These are phyloP conservation scores for Talaromyces sp. DNA, from an alignment of 2,329 filamentous ascomycete species.

Conservation along the genomic window DNA sequence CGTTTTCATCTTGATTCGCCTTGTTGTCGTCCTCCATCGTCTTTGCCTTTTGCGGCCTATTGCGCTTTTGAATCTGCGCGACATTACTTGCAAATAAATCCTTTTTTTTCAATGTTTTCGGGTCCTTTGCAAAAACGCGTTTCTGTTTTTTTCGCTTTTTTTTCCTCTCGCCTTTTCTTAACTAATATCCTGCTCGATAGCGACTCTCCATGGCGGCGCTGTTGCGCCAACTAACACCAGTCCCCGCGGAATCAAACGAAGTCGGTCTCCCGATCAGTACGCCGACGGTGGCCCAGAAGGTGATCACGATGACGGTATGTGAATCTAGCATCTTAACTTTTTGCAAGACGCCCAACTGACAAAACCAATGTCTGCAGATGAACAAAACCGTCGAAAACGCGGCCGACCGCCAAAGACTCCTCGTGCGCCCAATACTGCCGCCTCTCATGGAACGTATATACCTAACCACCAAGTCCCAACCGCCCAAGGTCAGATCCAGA, in stretches of 20 bases:
- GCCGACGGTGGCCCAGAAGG: constrained; percentile 53
- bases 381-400: constrained; percentile 45
- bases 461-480: constrained; percentile 24
- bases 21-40: not conserved
- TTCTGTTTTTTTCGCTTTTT: not conserved
- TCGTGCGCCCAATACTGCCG: constrained; percentile 30
- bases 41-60: not conserved
- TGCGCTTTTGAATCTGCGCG: not conserved
- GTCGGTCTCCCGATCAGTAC: constrained; percentile 68
- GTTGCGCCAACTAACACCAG: constrained; percentile 50
- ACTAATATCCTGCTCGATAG: constrained; percentile 26
- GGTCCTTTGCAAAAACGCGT: not conserved
- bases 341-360: constrained; percentile 18
- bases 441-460: not conserved
- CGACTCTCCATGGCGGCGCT: constrained; percentile 36
- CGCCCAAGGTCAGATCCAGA: constrained; percentile 30
- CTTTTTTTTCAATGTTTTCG: not conserved
- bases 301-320: constrained; percentile 72
- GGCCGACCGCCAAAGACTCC: constrained; percentile 48
- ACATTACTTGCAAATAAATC: not conserved
- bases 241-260: constrained; percentile 71
- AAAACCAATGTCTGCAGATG: constrained; percentile 24
- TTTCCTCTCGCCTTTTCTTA: not conserved
- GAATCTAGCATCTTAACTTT: constrained; percentile 28
- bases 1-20: constrained; percentile 14